Base-by-base conservation (phyloP, 768 basidiomycete species). In the Cyathus striatus region DNA sequence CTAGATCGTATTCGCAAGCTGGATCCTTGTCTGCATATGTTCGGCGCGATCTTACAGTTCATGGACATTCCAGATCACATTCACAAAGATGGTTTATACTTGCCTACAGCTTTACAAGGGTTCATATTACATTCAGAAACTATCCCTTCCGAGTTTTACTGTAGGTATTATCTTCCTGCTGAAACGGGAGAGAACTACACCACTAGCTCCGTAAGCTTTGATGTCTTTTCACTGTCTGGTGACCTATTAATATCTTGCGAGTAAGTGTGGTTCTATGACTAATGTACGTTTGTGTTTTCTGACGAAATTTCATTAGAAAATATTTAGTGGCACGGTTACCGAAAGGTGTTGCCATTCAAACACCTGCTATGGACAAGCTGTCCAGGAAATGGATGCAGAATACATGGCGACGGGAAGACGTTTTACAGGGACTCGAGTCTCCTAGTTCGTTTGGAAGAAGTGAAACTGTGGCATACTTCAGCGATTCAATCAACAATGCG, bases 241-340 rank as follows among this genome's bases (percentile, higher is more conserved):
- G 48, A 54, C n/a, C 52, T 61, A n/a, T 49, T 66, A 17, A 50
- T 58, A 25, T 64, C 60, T 4, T 66, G 63, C 50, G 45, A 50
- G 46, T n/a, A n/a, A n/a, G n/a, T n/a, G n/a, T n/a, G n/a, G n/a
- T n/a, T n/a, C n/a, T n/a, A n/a, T n/a, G n/a, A n/a, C n/a, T n/a
- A n/a, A n/a, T n/a, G n/a, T n/a, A n/a, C n/a, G n/a, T n/a, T n/a
- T n/a, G n/a, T n/a, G n/a, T n/a, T n/a, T n/a, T n/a, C n/a, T n/a
- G n/a, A n/a, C n/a, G n/a, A n/a, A n/a, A n/a, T n/a, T n/a, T n/a
- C n/a, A n/a, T n/a, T n/a, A n/a, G n/a, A n/a, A 61, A 54, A 34
- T 66, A 66, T 40, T 58, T 59, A 0, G 64, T 64, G 13, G 62
- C 60, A 3, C 63, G 60, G 62, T 53, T 63, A 2, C 62, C 62